These are phyloP conservation scores for Vanrija pseudolonga DNA, from an alignment of 1,284 basidiomycete species.

Conservation along the genomic window DNA sequence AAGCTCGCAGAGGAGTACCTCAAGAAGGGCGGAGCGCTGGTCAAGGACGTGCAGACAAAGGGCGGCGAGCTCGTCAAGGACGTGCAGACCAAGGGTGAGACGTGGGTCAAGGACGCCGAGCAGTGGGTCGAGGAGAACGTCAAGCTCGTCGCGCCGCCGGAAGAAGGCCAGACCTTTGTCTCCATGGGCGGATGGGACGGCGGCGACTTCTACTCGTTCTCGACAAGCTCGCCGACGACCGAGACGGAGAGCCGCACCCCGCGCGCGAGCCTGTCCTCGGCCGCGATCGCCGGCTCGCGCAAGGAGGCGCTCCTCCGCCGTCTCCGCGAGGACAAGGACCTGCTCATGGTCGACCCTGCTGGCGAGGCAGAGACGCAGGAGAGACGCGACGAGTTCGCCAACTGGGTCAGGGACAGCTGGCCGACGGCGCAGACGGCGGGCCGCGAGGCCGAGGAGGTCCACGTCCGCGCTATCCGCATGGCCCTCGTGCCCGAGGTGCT, in stretches of 20 bases:
- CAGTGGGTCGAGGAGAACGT: slow-evolving; percentile 61
- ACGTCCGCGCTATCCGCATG: slow-evolving; percentile 59
- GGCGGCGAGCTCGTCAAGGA: slow-evolving; percentile 64
- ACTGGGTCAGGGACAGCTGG: slow-evolving; percentile 62
- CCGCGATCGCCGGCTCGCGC: slow-evolving; percentile 50
- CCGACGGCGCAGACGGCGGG: slow-evolving; percentile 43
- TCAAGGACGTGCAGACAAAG: slow-evolving; percentile 61
- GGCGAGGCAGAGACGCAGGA: slow-evolving; percentile 54
- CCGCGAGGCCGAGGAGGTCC: slow-evolving; percentile 44
- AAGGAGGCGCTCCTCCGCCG: slow-evolving; percentile 72
- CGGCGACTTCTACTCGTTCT: slow-evolving; percentile 69
- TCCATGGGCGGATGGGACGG: slow-evolving; percentile 68
- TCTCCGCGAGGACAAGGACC: slow-evolving; percentile 68
- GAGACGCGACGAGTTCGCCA: slow-evolving; percentile 58
- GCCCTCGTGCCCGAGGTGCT: slow-evolving; percentile 68
- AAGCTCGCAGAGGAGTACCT: slow-evolving; percentile 66
- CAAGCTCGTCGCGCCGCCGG: slow-evolving; percentile 74
- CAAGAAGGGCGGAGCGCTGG: slow-evolving; percentile 65
- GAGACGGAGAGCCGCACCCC: neutral
- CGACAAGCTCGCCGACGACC: slow-evolving; percentile 23
- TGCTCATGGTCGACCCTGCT: slow-evolving; percentile 72
- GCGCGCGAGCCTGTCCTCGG: slow-evolving; percentile 4
- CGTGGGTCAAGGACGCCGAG: slow-evolving; percentile 67
- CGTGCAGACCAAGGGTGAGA: slow-evolving; percentile 53
- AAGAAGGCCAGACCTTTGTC: slow-evolving; percentile 51